Conservation (phyloP, 768 basidiomycete genomes). For the Hygrocybe punicea region DNA sequence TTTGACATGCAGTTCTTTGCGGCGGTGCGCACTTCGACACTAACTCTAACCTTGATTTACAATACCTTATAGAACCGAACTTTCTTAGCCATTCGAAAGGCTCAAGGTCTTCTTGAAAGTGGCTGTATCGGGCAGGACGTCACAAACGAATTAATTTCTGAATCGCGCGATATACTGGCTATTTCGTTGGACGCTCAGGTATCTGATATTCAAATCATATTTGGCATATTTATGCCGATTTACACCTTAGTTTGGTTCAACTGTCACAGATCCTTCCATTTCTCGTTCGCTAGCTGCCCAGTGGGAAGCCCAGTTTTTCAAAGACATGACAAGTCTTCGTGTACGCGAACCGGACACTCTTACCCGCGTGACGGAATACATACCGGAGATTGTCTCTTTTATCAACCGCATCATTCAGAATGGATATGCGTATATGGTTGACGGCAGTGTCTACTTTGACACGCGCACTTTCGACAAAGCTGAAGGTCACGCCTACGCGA, state of each 20-base stretch:
- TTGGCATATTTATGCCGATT: conserved; percentile 5
- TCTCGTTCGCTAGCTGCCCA: conserved; percentile 76
- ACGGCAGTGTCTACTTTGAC: conserved; percentile 91
- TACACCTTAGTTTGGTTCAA: conserved; percentile 58
- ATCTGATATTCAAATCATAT: conserved; percentile 7
- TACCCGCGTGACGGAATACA: conserved; percentile 95
- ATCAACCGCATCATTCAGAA: conserved; percentile 82
- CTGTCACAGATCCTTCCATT: conserved; percentile 82
- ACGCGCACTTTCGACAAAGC: conserved; percentile 72
- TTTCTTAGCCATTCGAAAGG: conserved; percentile 50
- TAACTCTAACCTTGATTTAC: conserved; percentile 15
- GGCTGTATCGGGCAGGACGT: conserved; percentile 41
- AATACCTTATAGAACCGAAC: conserved; percentile 43
- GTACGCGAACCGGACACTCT: conserved; percentile 86
- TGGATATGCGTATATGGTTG: conserved; percentile 68
- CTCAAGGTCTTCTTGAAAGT: conserved; percentile 42
- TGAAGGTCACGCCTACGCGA: conserved; percentile 81
- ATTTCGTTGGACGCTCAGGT: conserved; percentile 73
- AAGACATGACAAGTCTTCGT: conserved; percentile 85
- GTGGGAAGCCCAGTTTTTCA: conserved; percentile 89
- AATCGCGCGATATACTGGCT: conserved; percentile 74
- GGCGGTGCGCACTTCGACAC: conserved; percentile 49
- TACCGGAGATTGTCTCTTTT: conserved; percentile 90
- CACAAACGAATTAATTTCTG: conserved; percentile 63
- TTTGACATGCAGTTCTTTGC: conserved; percentile 84